Conservation (phyloP, 768 basidiomycete species). For the Pleurotus platypus region DNA sequence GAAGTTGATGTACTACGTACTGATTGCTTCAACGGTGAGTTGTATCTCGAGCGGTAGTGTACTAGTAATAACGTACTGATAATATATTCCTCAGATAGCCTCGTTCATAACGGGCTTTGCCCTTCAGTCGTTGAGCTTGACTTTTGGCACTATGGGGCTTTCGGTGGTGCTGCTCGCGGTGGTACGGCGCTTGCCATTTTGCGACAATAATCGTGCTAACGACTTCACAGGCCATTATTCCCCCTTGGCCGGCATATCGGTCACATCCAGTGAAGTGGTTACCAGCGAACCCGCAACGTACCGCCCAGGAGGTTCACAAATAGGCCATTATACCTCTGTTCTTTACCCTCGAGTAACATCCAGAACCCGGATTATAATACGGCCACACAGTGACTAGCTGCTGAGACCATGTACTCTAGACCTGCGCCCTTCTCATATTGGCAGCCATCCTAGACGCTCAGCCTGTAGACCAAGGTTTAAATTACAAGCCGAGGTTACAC, state of each 20-base stretch:
- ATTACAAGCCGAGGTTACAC: no score
- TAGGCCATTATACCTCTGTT: no score
- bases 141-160: constrained; percentile 46
- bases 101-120: constrained; percentile 58
- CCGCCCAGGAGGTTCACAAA: no score
- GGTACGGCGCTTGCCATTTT: constrained; percentile 26
- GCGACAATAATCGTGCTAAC: neutral
- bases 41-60: neutral
- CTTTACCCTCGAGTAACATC: no score
- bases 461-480: no score
- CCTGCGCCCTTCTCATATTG: no score
- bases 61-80: neutral
- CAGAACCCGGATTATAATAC: no score
- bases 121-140: constrained; percentile 50
- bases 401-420: no score
- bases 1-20: neutral
- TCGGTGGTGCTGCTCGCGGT: constrained; percentile 34
- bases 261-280: no score
- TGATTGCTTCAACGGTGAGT: constrained; percentile 9
- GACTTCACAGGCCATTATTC: constrained; percentile 49
- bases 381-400: no score
- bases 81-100: constrained; percentile 31
- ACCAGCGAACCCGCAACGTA: no score
- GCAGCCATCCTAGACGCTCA: no score
- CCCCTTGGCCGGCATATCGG: constrained; percentile 70